phyloP scores from a whole-genome alignment of 805 yeast genomes.

The Barnettozyma botsteinii region DNA sequence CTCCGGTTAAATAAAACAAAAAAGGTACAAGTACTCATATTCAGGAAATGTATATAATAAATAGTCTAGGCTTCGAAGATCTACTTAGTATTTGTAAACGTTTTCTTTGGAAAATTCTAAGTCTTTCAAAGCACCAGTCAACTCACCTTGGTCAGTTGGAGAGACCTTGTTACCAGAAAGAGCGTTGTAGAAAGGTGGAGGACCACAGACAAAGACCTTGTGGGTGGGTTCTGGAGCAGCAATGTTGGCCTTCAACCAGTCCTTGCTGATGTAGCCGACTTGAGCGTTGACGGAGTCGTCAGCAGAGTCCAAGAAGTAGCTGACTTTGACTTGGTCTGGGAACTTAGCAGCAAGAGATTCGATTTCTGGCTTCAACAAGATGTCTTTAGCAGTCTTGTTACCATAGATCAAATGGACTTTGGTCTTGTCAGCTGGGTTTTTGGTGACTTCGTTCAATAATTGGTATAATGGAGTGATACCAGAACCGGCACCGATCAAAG shows the following conservation, averaged over 20 bases:
- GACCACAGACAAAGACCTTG: conserved; percentile 90
- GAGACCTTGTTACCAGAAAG: conserved; percentile 80
- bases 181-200: conserved; percentile 85
- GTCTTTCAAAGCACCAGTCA: conserved; percentile 80
- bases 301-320: conserved; percentile 73
- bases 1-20: too few relatives aligned
- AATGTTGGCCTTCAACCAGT: conserved; percentile 53
- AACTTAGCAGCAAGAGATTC: conserved; percentile 59
- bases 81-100: conserved; percentile 74
- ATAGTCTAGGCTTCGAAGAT: too few relatives aligned
- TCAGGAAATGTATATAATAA: neutral
- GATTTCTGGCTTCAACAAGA: conserved; percentile 71
- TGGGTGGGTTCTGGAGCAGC: conserved; percentile 64
- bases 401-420: conserved; percentile 82
- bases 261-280: conserved; percentile 75
- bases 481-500: conserved; percentile 91
- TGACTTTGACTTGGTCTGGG: conserved; percentile 73
- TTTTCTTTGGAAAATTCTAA: conserved; percentile 82
- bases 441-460: conserved; percentile 66
- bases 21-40: too few relatives aligned
- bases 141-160: conserved; percentile 92
- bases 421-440: conserved; percentile 83
- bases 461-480: conserved; percentile 97
- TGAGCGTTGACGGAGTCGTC: conserved; percentile 44
- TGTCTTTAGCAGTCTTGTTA: conserved; percentile 68